Percentiles rank a stretch among this genome's conserved stretches.
These are phyloP conservation scores for Avena sativa DNA, from an alignment of 176 grass and related monocot species.

Conservation along the genomic window DNA sequence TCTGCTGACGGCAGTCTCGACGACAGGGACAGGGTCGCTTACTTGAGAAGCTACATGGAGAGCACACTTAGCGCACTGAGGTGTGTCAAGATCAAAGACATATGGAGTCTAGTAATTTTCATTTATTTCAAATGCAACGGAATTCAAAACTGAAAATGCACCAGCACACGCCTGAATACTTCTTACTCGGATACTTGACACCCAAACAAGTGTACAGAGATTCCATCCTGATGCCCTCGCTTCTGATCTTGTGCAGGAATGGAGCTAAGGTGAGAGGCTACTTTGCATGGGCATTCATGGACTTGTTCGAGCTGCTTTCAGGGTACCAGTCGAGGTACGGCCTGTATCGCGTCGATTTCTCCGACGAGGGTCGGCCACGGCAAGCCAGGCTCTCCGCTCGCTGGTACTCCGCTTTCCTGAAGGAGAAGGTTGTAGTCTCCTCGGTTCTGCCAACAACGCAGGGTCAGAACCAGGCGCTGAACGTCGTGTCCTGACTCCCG, in stretches of 20 bases:
- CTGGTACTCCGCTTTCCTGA: constrained; percentile 59
- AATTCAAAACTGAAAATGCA: too few relatives aligned
- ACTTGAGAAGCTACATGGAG: constrained; percentile 51
- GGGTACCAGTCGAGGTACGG: constrained; percentile 56
- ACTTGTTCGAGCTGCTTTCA: constrained; percentile 54
- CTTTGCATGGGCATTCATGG: constrained; percentile 66
- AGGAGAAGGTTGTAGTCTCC: neutral
- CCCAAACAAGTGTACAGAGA: too few relatives aligned
- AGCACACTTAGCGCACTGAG: constrained; percentile 54
- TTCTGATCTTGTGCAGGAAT: neutral
- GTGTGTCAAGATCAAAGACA: constrained; percentile 25
- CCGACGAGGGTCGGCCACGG: constrained; percentile 40
- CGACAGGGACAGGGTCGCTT: constrained; percentile 57
- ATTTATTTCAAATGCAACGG: neutral
- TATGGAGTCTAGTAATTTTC: neutral
- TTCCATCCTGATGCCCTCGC: neutral
- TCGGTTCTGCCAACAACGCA: neutral
- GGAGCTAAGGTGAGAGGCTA: constrained; percentile 51
- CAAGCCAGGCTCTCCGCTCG: neutral
- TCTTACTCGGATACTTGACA: too few relatives aligned
- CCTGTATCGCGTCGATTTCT: constrained; percentile 61
- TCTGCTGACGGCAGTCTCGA: constrained; percentile 39
- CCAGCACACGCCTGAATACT: too few relatives aligned
- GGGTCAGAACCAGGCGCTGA: neutral
- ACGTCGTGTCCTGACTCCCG: neutral